Percentiles rank a stretch among this genome's conserved stretches.
Conservation (phyloP, 2,329 filamentous ascomycete genomes). For the Colletotrichum sp. region DNA sequence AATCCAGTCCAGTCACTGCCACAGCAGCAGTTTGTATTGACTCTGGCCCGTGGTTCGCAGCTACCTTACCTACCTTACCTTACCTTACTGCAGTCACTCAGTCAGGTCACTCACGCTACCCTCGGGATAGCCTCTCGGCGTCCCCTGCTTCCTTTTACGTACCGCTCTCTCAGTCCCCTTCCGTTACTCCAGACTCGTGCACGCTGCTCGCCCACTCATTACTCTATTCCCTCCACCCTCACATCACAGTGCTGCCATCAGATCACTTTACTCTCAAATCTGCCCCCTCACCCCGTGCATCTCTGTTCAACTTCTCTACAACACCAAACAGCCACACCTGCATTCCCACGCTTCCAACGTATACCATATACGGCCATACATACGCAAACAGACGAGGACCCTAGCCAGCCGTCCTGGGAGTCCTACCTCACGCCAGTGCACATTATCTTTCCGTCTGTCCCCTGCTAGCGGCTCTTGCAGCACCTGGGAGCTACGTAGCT, state of each 20-base stretch:
- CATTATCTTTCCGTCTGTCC: not conserved
- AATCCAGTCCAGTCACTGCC: not conserved
- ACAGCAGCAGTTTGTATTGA: not conserved
- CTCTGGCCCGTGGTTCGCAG: not conserved
- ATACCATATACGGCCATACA: not conserved
- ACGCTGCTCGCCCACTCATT: conserved; percentile 12
- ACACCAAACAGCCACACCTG: not conserved
- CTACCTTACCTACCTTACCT: not conserved
- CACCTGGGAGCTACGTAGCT: not conserved
- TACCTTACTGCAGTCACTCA: not conserved
- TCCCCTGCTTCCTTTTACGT: conserved; percentile 15
- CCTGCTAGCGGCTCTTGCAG: conserved; percentile 3
- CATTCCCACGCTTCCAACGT: not conserved
- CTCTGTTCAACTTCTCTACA: not conserved
- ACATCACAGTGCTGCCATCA: not conserved
- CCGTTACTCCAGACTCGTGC: not conserved
- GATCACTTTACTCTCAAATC: not conserved
- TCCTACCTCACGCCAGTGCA: not conserved
- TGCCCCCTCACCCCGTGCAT: not conserved
- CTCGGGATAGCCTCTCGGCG: conserved; percentile 10
- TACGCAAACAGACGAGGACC: conserved; percentile 8
- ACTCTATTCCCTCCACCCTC: conserved; percentile 11
- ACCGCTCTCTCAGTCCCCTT: not conserved
- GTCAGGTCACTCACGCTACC: not conserved
- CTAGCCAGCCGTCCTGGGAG: not conserved